Evolutionary conservation across 345 rosid species (phyloP).

Genomic region (Salix viminalis): DNA sequence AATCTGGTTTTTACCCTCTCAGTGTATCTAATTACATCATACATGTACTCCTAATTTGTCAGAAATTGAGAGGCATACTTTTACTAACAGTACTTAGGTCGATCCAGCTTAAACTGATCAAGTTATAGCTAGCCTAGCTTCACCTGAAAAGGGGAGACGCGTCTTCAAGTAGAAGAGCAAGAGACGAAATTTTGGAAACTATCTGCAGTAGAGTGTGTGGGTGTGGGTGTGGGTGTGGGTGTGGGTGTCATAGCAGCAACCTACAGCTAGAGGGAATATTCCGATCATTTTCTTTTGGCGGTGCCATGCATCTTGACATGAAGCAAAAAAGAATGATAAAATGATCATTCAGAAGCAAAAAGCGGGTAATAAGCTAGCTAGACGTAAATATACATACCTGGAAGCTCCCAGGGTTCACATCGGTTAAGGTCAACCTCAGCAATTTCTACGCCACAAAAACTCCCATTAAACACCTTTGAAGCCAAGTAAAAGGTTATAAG

Average conservation of each 20-base stretch:
- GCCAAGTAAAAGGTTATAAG: constrained; percentile 84
- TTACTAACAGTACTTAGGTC: background rate
- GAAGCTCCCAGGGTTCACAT: constrained; percentile 99
- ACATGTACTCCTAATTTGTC: no score
- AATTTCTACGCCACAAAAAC: constrained; percentile 63
- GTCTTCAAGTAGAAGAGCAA: background rate
- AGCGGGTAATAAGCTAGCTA: background rate
- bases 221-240: no score
- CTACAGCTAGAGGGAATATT: background rate
- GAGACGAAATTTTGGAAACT: background rate
- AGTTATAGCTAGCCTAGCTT: background rate
- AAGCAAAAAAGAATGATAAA: background rate
- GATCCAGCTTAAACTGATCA: background rate
- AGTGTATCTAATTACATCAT: no score
- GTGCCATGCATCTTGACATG: background rate
- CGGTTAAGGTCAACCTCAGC: constrained; percentile 89
- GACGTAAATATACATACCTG: constrained; percentile 41
- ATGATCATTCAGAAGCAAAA: background rate
- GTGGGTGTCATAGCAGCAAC: background rate
- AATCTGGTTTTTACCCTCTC: no score
- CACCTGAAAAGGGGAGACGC: background rate
- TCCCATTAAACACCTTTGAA: constrained; percentile 74
- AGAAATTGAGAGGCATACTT: background rate
- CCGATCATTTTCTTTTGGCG: background rate
- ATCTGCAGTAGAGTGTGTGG: background rate